Conservation (phyloP, 768 basidiomycete species). For the Phlebiopsis flavidoalba region DNA sequence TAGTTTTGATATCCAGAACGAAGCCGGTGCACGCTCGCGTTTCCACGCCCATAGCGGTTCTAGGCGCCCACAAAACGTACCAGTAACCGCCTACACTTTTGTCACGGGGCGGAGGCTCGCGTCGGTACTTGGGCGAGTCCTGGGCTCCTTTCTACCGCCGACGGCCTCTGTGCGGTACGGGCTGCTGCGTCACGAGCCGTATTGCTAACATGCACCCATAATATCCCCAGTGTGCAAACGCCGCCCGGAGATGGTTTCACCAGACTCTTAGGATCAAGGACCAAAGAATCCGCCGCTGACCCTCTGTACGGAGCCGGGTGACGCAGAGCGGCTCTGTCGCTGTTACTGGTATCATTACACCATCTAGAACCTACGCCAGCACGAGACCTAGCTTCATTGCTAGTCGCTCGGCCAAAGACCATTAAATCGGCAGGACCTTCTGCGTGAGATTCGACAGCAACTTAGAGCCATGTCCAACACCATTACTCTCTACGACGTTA, state of each 20-base stretch:
- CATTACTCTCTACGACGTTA: conserved; percentile 65
- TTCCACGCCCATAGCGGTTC: conserved; percentile 1
- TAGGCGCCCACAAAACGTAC: not conserved
- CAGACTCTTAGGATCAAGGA: not conserved
- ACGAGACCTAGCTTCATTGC: not conserved
- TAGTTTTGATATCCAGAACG: not conserved
- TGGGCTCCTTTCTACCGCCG: not conserved
- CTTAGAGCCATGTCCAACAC: conserved; percentile 25
- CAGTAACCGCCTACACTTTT: not conserved
- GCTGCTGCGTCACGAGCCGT: not conserved
- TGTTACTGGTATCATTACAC: not conserved
- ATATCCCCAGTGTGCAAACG: not conserved
- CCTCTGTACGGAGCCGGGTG: not conserved
- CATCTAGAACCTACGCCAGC: not conserved
- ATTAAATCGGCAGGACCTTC: not conserved
- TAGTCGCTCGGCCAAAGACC: not conserved
- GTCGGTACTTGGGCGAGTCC: not conserved
- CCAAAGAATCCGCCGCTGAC: not conserved
- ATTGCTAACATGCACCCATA: not conserved
- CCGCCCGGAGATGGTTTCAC: not conserved
- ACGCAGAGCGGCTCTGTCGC: not conserved
- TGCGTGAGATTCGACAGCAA: not conserved
- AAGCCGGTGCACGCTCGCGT: conserved; percentile 1
- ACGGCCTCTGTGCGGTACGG: not conserved
- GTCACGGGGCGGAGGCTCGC: not conserved